Evolutionary conservation across 1,139 yeast species (phyloP), one percentile per base, ranked within the genome.

Genomic region (Tardiomyces digboiensis): DNA sequence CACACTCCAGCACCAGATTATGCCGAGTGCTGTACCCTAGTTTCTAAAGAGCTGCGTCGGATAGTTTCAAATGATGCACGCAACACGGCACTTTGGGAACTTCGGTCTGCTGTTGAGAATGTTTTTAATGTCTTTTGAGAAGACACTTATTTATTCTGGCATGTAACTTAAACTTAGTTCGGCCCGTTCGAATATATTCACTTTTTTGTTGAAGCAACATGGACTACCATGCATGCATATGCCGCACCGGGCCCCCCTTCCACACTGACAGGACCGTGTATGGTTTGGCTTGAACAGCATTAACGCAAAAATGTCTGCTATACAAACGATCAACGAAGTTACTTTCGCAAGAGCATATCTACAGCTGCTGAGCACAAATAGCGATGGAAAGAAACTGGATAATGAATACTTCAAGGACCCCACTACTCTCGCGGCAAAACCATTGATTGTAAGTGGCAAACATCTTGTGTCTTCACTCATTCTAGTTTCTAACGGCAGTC

Each of bases 401-500:
- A 12, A 18, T 19, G 23, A 20, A 14, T 20, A 20, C 22, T 10
- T 16, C 6, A 19, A 38, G 18, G 13, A 14, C 18, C 18, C 29
- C 16, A 20, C 22, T 20, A 21, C 13, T 19, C 40, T 38, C 7
- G 14, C 22, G 39, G 16, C 14, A 26, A 20, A 13, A 19, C 39
- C 19, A 4, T 14, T 19, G 22, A 18, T 18, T 7, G 23, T 37
- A 20, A 12, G 40, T 42, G 36, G 19, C 41, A 41, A 8, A 33
- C 26, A 7, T 38, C 33, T 12, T 38, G 33, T 21, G 36, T 22
- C 14, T 14, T 37, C 7, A 39, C 38, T 2, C 26, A n/a, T 19
- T 37, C 41, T 2, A 39, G 39, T 21, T 36, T 19, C n/a, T 38
- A 42, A 23, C 38, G 39, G 2, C 10, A 33, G 19, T 19, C 18